Percentiles rank a stretch among this genome's conserved stretches.
Evolutionary conservation across 129 eudicot genomes (phyloP).

Genomic region (Logfia minima): DNA sequence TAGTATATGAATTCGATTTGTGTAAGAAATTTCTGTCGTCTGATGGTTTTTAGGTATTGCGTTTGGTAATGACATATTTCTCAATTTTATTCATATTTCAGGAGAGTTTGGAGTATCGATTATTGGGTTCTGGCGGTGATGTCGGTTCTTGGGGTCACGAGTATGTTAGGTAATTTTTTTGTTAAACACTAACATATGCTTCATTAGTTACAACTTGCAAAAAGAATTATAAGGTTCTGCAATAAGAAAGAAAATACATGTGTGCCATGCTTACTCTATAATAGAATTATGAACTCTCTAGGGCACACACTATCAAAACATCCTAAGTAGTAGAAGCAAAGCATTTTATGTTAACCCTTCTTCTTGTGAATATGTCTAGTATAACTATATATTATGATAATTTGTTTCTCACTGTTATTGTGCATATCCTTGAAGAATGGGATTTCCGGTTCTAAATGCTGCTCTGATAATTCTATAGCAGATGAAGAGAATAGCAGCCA

Average conservation of each 20-base stretch:
- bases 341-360: not conserved
- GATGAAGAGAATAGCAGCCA: too few relatives aligned
- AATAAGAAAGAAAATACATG: conserved; percentile 7
- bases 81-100: conserved; percentile 30
- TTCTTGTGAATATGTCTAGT: not conserved
- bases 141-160: conserved; percentile 99
- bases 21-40: not conserved
- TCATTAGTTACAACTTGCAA: not conserved
- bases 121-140: conserved; percentile 97
- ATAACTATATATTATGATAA: too few relatives aligned
- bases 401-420: too few relatives aligned
- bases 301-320: not conserved
- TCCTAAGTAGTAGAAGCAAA: not conserved
- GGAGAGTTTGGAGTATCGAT: conserved; percentile 90
- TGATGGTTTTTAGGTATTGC: conserved; percentile 4
- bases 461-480: too few relatives aligned
- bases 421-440: too few relatives aligned
- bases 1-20: not conserved
- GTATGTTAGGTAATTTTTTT: conserved; percentile 74
- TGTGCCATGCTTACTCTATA: not conserved
- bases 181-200: not conserved
- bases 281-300: not conserved
- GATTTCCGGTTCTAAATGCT: too few relatives aligned
- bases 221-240: not conserved
- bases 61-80: conserved; percentile 17